A percentile compares a stretch with the other conserved stretches of the same genome.
Conservation (phyloP, 1,284 basidiomycete genomes). For the Pseudozyma hubeiensis region DNA sequence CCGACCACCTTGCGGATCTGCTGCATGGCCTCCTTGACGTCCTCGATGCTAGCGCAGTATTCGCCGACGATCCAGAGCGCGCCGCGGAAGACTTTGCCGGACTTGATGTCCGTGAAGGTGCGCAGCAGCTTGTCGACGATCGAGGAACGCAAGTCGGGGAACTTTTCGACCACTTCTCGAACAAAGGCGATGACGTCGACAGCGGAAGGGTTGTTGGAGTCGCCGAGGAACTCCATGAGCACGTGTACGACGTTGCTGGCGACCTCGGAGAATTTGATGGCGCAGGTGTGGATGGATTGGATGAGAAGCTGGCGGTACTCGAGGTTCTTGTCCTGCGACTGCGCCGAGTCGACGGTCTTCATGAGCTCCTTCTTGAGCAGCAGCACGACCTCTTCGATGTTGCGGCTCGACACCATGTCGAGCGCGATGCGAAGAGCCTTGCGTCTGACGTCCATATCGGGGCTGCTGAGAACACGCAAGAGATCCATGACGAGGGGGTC, state of each 20-base stretch:
- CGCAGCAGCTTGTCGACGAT: slow-evolving; percentile 88
- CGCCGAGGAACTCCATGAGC: slow-evolving; percentile 97
- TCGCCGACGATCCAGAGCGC: slow-evolving; percentile 98
- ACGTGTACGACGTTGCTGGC: slow-evolving; percentile 96
- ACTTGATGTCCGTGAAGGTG: slow-evolving; percentile 90
- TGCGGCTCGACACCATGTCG: slow-evolving; percentile 92
- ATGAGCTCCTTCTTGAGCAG: slow-evolving; percentile 99
- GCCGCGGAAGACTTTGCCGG: slow-evolving; percentile 96
- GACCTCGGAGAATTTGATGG: slow-evolving; percentile 97
- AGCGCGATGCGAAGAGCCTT: slow-evolving; percentile 91
- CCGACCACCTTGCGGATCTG: slow-evolving; percentile 90
- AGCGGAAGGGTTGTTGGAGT: slow-evolving; percentile 93
- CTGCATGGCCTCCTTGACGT: slow-evolving; percentile 73
- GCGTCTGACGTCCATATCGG: slow-evolving; percentile 95
- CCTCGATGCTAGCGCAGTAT: slow-evolving; percentile 72
- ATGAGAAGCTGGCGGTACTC: slow-evolving; percentile 97
- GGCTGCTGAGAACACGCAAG: slow-evolving; percentile 87
- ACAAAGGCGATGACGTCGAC: slow-evolving; percentile 97
- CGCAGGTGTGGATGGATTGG: slow-evolving; percentile 95
- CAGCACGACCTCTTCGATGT: slow-evolving; percentile 96
- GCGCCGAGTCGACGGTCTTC: slow-evolving; percentile 76
- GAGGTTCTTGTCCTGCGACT: slow-evolving; percentile 73
- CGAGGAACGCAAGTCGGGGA: slow-evolving; percentile 84
- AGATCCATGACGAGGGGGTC: slow-evolving; percentile 96
- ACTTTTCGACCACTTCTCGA: slow-evolving; percentile 97